Base-by-base conservation (phyloP, 2,329 filamentous ascomycete species). In the Paecilomyces sp. region DNA sequence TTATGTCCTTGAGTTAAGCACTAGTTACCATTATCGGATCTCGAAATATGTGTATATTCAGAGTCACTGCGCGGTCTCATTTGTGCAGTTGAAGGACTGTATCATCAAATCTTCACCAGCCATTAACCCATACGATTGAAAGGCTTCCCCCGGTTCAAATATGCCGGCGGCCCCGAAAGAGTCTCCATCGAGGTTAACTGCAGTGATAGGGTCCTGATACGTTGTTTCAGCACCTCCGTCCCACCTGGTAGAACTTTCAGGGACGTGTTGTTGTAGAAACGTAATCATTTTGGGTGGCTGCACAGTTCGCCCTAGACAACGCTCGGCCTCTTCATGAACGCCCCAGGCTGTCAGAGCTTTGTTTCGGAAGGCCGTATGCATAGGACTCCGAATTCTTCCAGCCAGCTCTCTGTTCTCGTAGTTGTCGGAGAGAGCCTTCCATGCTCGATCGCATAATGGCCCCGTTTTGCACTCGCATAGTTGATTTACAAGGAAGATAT, bases 261-360 rank as follows among this genome's bases (percentile, higher is more conserved):
- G 33, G 13, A 6, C 3, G 33, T 15, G 13, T 36, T 36, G 33
- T 15, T 8, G 33, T 15, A 36, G 33, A 15, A 36, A 11, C 11
- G 33, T 11, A 15, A 36, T 15, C 13, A 36, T 3, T 15, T 11
- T 36, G 33, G 33, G 33, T 8, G 33, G 33, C 33, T 11, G 33
- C 9, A 36, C 33, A 11, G 4, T 36, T 3, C 76, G 77, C 0
- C 83, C 83, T 6, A 75, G 70, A 56, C 76, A 75, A 3, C 73
- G 63, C 63, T 81, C 77, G 12, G 80, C 80, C 1, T 78, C 74
- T 64, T 82, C 81, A 58, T 82, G 80, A 2, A 82, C 82, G 52
- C 83, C 80, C 86, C 86, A 88, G 0, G 85, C 85, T 65, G 85
- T 86, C 60, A 88, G 72, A 50, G 88, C 83, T 18, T 83, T 77